Percentiles rank a stretch among this genome's conserved stretches.
These are phyloP conservation scores for Eremomyces bilateralis DNA, from an alignment of 495 filamentous ascomycete species.

Conservation along the genomic window DNA sequence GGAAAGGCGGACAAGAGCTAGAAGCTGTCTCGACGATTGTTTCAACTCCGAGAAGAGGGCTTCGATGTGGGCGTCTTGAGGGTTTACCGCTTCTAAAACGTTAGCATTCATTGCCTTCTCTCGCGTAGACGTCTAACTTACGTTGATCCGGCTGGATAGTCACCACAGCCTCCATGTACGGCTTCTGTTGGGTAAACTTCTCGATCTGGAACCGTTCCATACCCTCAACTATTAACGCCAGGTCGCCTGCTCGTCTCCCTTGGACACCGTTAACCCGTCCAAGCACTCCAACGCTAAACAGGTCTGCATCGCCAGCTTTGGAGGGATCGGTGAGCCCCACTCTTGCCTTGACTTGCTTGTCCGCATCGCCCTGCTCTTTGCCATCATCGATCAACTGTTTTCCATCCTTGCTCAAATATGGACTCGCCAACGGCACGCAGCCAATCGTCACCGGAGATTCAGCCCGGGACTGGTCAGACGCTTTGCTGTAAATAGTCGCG, in stretches of 20 bases:
- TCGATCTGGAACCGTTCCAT: slow-evolving; percentile 53
- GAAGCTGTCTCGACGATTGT: slow-evolving; percentile 58
- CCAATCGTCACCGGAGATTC: slow-evolving; percentile 50
- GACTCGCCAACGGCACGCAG: slow-evolving; percentile 60
- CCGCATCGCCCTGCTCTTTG: slow-evolving; percentile 15
- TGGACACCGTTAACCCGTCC: slow-evolving; percentile 72
- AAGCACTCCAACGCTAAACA: slow-evolving; percentile 56
- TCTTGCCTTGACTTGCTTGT: slow-evolving; percentile 21
- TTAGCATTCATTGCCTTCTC: slow-evolving; percentile 3
- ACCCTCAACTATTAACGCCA: slow-evolving; percentile 71
- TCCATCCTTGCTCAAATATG: slow-evolving; percentile 43
- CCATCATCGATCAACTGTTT: slow-evolving; percentile 33
- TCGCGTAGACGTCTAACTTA: slow-evolving; percentile 12
- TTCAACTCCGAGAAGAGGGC: slow-evolving; percentile 62
- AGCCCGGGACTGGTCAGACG: slow-evolving; percentile 32
- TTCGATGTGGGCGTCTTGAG: slow-evolving; percentile 33
- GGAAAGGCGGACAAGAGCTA: slow-evolving; percentile 56
- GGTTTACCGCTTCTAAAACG: slow-evolving; percentile 17
- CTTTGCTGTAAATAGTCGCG: slow-evolving; percentile 47
- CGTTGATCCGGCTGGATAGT: slow-evolving; percentile 37
- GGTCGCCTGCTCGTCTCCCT: slow-evolving; percentile 53
- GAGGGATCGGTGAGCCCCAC: slow-evolving; percentile 26
- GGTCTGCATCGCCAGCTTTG: slow-evolving; percentile 40
- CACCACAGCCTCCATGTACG: slow-evolving; percentile 69
- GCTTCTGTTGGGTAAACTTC: slow-evolving; percentile 51